Percentiles rank a stretch among this genome's conserved stretches.
Conservation (phyloP, 306 rosid species). For the Prunus armeniaca region DNA sequence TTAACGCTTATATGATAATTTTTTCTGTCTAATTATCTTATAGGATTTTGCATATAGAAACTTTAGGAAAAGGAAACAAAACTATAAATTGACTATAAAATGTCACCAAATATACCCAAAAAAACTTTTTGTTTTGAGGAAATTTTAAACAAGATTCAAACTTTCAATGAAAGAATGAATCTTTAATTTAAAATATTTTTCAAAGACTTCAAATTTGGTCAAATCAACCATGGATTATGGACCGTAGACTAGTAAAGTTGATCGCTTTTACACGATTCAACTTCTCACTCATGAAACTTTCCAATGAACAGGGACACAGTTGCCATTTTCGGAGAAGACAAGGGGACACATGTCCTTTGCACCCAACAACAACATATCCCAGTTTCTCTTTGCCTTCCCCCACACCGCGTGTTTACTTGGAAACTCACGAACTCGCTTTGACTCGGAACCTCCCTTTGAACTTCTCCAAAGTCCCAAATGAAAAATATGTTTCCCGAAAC, state of each 20-base stretch:
- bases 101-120: no score
- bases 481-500: background rate
- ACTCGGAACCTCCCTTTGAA: constrained; percentile 22
- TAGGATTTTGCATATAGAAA: no score
- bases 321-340: constrained; percentile 11
- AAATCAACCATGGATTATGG: background rate
- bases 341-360: background rate
- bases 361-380: background rate
- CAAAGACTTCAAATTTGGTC: background rate
- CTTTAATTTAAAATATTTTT: background rate
- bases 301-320: background rate
- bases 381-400: constrained; percentile 20
- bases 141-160: background rate
- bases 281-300: background rate
- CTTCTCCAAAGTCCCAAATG: background rate
- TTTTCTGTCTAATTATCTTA: no score
- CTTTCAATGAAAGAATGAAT: background rate
- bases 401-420: constrained; percentile 39
- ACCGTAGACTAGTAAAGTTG: background rate
- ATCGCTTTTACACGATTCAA: background rate
- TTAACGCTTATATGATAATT: no score
- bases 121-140: background rate
- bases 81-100: background rate
- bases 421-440: constrained; percentile 27
- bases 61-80: background rate